phyloP scores from a whole-genome alignment of 1,284 basidiomycete genomes.

The Pascua guehoae region DNA sequence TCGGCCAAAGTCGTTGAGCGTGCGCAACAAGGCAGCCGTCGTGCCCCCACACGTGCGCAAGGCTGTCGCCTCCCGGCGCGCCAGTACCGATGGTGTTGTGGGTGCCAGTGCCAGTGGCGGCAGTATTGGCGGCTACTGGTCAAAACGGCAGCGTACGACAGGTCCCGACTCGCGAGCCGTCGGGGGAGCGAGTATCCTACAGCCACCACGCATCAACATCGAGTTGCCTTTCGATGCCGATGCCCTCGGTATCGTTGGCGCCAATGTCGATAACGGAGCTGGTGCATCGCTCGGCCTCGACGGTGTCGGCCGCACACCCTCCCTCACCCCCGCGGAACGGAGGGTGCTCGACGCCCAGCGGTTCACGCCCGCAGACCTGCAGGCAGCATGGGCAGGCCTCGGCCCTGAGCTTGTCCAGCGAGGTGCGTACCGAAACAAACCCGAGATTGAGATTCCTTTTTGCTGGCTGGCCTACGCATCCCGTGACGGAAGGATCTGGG shows the following conservation, averaged over 20 bases:
- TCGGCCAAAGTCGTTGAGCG: too few relatives aligned
- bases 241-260: background rate
- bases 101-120: too few relatives aligned
- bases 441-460: background rate
- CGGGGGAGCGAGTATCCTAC: conserved; percentile 3
- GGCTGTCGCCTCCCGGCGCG: conserved; percentile 10
- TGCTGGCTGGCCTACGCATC: background rate
- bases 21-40: too few relatives aligned
- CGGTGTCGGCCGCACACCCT: conserved; percentile 24
- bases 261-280: background rate
- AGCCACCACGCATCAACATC: conserved; percentile 15
- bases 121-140: too few relatives aligned
- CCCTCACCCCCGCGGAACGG: conserved; percentile 24
- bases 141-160: too few relatives aligned
- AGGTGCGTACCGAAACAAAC: conserved; percentile 22
- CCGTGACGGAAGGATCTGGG: background rate
- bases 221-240: conserved; percentile 16
- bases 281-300: conserved; percentile 21
- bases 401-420: conserved; percentile 28
- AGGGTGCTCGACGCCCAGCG: conserved; percentile 23
- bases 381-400: conserved; percentile 31
- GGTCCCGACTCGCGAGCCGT: background rate
- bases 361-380: conserved; percentile 26
- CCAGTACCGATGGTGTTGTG: conserved; percentile 14
- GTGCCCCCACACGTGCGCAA: background rate